phyloP scores from a whole-genome alignment of 371 early-diverging fungal genomes.

The Apophysomyces elegans region DNA sequence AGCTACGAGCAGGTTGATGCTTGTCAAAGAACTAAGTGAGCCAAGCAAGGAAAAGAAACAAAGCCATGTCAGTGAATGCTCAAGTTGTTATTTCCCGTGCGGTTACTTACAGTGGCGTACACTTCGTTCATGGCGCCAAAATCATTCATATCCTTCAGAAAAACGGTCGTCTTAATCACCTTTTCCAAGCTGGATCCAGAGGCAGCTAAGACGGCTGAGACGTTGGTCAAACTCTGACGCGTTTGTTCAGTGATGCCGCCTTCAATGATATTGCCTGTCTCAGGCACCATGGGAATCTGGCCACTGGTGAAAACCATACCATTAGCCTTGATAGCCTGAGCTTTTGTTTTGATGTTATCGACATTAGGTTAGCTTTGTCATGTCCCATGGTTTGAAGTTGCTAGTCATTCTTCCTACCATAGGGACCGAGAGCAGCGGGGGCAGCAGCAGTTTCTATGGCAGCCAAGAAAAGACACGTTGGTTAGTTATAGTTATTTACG shows the following conservation, averaged over 20 bases:
- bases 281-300: slow-evolving; percentile 57
- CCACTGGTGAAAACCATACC: slow-evolving; percentile 75
- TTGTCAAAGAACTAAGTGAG: slow-evolving; percentile 46
- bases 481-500: neutral
- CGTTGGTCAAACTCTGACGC: slow-evolving; percentile 68
- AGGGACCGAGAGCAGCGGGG: slow-evolving; percentile 21
- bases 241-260: slow-evolving; percentile 58
- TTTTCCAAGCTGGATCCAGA: slow-evolving; percentile 70
- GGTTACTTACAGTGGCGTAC: slow-evolving; percentile 56
- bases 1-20: slow-evolving; percentile 77
- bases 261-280: slow-evolving; percentile 39
- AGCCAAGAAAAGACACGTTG: neutral
- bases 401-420: slow-evolving; percentile 11
- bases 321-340: slow-evolving; percentile 71
- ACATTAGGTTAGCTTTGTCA: neutral
- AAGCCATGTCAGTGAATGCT: neutral
- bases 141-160: slow-evolving; percentile 80
- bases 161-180: slow-evolving; percentile 86
- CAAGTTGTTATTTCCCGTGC: neutral
- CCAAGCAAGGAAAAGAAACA: too few species aligned
- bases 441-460: slow-evolving; percentile 19
- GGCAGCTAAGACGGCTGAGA: slow-evolving; percentile 73
- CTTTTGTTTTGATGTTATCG: neutral
- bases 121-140: slow-evolving; percentile 82
- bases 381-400: neutral